A percentile compares a stretch with the other conserved stretches of the same genome.
phyloP scores from a whole-genome alignment of 371 early-diverging fungal genomes.

The Scutellospora calospora region DNA sequence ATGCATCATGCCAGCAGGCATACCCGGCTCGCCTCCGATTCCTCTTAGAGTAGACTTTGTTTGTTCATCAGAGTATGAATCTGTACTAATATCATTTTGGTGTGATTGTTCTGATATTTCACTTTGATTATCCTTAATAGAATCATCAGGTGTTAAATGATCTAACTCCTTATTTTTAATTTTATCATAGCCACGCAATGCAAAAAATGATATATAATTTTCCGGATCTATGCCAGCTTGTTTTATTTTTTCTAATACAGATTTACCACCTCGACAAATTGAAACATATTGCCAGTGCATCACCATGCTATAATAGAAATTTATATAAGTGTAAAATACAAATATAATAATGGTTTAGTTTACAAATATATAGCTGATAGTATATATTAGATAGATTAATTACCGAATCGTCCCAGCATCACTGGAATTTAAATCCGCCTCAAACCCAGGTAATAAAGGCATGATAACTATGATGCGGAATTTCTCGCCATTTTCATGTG shows the following conservation, averaged over 20 bases:
- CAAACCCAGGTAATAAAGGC: slow-evolving; percentile 94
- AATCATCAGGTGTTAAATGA: neutral
- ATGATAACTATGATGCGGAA: slow-evolving; percentile 91
- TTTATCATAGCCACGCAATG: slow-evolving; percentile 77
- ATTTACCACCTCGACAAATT: slow-evolving; percentile 82
- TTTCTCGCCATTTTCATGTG: slow-evolving; percentile 71
- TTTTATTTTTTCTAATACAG: slow-evolving; percentile 69
- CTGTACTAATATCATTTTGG: neutral
- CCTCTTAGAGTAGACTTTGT: neutral
- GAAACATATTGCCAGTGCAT: slow-evolving; percentile 88
- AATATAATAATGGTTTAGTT: too few species aligned
- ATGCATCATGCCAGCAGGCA: slow-evolving; percentile 24
- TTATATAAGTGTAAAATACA: neutral
- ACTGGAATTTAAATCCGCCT: slow-evolving; percentile 79
- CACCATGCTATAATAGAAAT: slow-evolving; percentile 57
- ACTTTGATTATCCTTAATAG: neutral
- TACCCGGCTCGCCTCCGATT: slow-evolving; percentile 10
- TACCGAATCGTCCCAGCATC: slow-evolving; percentile 74
- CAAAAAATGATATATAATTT: slow-evolving; percentile 82
- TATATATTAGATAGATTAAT: too few species aligned
- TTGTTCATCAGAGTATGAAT: slow-evolving; percentile 41
- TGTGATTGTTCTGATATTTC: neutral
- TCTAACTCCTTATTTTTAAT: slow-evolving; percentile 43
- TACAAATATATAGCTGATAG: too few species aligned
- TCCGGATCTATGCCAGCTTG: slow-evolving; percentile 74